A percentile compares a stretch with the other conserved stretches of the same genome.
Conservation (phyloP, 805 yeast genomes). For the Diddensiella transvaalensis region DNA sequence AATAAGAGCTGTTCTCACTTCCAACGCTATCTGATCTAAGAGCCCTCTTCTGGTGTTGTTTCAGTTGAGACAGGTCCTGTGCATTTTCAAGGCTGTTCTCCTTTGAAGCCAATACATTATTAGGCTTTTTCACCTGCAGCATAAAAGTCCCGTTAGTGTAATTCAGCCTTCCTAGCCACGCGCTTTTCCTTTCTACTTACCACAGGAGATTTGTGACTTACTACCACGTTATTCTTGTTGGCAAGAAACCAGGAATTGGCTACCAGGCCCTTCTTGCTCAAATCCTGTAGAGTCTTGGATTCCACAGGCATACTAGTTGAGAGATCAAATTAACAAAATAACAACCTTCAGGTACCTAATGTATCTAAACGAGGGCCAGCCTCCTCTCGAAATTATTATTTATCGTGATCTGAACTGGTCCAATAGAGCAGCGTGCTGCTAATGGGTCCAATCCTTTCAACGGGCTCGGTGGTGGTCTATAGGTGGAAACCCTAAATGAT, state of each 20-base stretch:
- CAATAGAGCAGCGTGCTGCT: no score
- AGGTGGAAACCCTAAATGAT: no score
- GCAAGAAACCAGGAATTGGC: constrained; percentile 4
- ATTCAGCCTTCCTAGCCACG: constrained; percentile 1
- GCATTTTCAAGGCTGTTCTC: background rate
- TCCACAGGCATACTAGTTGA: background rate
- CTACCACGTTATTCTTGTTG: background rate
- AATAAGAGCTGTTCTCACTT: background rate
- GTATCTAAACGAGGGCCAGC: no score
- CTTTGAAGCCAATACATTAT: background rate
- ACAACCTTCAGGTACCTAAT: no score
- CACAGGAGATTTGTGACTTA: background rate
- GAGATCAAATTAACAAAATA: no score
- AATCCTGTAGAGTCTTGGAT: constrained; percentile 3
- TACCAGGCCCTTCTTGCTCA: constrained; percentile 5
- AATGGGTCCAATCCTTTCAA: no score
- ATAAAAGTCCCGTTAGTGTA: background rate
- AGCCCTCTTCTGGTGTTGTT: no score
- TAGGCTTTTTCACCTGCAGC: background rate
- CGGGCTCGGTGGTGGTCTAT: no score
- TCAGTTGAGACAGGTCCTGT: no score
- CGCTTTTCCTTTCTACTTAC: no score
- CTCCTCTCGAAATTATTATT: no score
- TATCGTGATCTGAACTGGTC: no score
- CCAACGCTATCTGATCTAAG: background rate